Base-by-base conservation (phyloP, 257 asterid genomes). In the Leptodermis oblonga region DNA sequence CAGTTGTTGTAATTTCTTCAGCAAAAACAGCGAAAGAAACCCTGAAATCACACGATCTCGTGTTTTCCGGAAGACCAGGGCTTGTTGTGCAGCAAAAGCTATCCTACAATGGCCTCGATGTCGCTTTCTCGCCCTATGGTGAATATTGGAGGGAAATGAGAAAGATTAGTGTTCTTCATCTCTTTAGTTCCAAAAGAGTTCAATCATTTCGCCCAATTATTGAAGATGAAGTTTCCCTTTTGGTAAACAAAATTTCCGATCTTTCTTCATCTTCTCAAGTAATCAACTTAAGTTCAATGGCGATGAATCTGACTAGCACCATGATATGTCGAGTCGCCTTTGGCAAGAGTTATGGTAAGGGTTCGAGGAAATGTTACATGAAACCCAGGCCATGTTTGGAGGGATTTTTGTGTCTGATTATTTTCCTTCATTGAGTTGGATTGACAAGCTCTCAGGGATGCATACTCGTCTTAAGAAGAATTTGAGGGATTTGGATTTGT, bases 371-470 rank as follows among this genome's bases (percentile, higher is more conserved):
- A 58, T 58, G 13, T 36, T 58, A 5, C 63, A 26, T 13, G 63
- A 58, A 58, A 26, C 36, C 17, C 39, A 58, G 23, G 63, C 12
- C 13, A 17, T 58, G 31, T 20, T 58, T 8, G 63, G 39, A 0
- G 34, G 20, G 34, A 26, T 58, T 36, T 58, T 28, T 63, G 31
- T 41, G 7, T 56, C 63, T 58, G 63, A 58, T 14, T 58, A 58
- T 26, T 26, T 58, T 58, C 41, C 63, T 58, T 28, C 20, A 18
- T 7, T 55, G 6, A 34, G 80, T 11, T 77, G 80, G 85, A 48
- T 77, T 49, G 85, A 81, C 22, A 68, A 68, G n/a, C 18, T 77
- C 13, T 22, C 72, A 6, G 85, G 85, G 9, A 77, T 45, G 71
- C 25, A 34, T 59, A 53, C 62, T 48, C 58, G 71, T 0, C 78